Evolutionary conservation across 148 eudicot genomes (phyloP).

Genomic region (Hydrangea macrophylla): DNA sequence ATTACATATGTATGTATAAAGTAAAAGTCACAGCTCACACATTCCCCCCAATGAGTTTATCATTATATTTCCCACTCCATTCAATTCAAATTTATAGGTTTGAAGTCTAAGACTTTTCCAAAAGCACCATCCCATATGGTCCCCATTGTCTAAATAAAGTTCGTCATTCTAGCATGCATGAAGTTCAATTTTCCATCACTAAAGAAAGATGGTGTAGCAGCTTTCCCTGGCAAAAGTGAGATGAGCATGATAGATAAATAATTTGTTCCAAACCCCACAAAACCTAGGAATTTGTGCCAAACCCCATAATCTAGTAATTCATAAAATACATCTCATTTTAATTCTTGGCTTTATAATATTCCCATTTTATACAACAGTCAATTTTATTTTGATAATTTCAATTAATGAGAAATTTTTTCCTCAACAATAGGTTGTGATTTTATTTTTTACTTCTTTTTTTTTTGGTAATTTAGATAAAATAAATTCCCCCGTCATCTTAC

Average conservation of each 20-base stretch:
- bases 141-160: too few species aligned
- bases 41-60: neutral
- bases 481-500: too few species aligned
- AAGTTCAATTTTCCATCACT: too few species aligned
- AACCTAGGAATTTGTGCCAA: neutral
- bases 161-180: neutral
- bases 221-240: constrained; percentile 6
- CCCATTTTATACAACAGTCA: too few species aligned
- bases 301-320: neutral
- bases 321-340: too few species aligned
- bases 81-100: neutral
- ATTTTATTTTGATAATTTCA: too few species aligned
- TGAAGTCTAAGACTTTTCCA: neutral
- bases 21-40: constrained; percentile 4
- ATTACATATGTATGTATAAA: neutral
- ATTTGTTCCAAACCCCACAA: neutral
- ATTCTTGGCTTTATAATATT: too few species aligned
- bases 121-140: too few species aligned
- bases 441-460: too few species aligned
- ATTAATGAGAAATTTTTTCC: too few species aligned
- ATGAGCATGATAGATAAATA: neutral
- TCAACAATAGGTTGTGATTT: too few species aligned
- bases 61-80: neutral
- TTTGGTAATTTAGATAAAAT: too few species aligned
- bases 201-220: neutral